Evolutionary conservation across 1,284 basidiomycete species (phyloP).

Genomic region (Cutaneotrichosporon sp.): DNA sequence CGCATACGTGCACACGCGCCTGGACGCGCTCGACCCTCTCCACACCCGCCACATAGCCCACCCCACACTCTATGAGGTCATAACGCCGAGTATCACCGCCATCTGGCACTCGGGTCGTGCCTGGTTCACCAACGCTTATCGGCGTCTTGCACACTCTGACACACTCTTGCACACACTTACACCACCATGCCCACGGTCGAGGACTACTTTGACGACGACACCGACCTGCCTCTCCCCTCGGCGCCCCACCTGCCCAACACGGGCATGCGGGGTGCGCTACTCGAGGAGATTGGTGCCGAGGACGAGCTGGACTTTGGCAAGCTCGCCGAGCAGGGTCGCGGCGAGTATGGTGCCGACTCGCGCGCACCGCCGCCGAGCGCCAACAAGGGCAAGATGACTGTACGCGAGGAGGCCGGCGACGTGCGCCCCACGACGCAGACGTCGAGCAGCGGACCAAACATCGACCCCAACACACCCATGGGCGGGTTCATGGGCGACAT

Average conservation of each 20-base stretch:
- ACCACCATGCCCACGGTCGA: constrained; percentile 46
- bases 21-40: background rate
- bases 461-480: constrained; percentile 46
- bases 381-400: constrained; percentile 31
- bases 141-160: background rate
- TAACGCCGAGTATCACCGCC: constrained; percentile 11
- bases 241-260: constrained; percentile 59
- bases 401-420: constrained; percentile 26
- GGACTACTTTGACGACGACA: constrained; percentile 74
- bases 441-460: constrained; percentile 8
- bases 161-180: background rate
- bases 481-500: constrained; percentile 50
- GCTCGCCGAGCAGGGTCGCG: constrained; percentile 48
- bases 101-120: background rate
- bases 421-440: constrained; percentile 5
- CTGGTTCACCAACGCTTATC: background rate
- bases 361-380: constrained; percentile 27
- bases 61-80: constrained; percentile 5
- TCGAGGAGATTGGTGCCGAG: constrained; percentile 59
- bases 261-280: constrained; percentile 63
- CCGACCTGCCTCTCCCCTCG: constrained; percentile 57
- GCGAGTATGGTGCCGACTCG: constrained; percentile 43
- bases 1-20: too few relatives aligned
- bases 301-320: constrained; percentile 49
- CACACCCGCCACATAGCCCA: background rate